These are phyloP conservation scores for Erigeron philadelphicus DNA, from an alignment of 140 eudicot genomes.

Conservation along the genomic window DNA sequence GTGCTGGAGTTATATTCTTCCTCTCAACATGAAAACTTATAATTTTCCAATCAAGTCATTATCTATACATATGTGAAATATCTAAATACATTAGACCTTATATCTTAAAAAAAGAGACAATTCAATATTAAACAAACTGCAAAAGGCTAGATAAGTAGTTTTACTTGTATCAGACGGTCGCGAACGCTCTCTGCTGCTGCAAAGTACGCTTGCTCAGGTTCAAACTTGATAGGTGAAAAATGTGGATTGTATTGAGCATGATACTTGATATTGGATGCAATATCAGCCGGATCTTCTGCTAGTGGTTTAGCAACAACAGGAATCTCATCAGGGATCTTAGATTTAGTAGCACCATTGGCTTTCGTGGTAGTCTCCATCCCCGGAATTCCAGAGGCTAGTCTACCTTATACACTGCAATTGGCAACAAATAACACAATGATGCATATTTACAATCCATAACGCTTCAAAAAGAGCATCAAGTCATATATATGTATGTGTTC, in stretches of 20 bases:
- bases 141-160: conserved; percentile 5
- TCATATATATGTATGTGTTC: too few species aligned
- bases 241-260: conserved; percentile 91
- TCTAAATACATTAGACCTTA: background rate
- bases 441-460: background rate
- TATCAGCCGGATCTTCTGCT: conserved; percentile 62
- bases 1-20: too few species aligned
- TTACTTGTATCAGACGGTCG: conserved; percentile 76
- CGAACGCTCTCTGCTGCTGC: conserved; percentile 97
- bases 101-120: background rate
- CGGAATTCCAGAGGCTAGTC: conserved; percentile 21
- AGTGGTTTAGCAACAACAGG: conserved; percentile 79
- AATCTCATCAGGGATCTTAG: conserved; percentile 42
- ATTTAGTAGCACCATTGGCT: conserved; percentile 40
- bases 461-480: background rate
- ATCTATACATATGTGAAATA: background rate
- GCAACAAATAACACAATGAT: background rate
- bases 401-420: conserved; percentile 22
- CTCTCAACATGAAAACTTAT: conserved; percentile 1
- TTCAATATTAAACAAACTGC: background rate
- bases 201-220: conserved; percentile 91
- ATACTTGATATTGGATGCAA: conserved; percentile 89
- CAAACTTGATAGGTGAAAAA: conserved; percentile 92
- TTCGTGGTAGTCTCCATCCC: conserved; percentile 51
- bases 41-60: background rate